Evolutionary conservation across 805 yeast genomes (phyloP), one percentile per base, ranked within the genome.

Genomic region (Kodamaea kaohsiungensis): DNA sequence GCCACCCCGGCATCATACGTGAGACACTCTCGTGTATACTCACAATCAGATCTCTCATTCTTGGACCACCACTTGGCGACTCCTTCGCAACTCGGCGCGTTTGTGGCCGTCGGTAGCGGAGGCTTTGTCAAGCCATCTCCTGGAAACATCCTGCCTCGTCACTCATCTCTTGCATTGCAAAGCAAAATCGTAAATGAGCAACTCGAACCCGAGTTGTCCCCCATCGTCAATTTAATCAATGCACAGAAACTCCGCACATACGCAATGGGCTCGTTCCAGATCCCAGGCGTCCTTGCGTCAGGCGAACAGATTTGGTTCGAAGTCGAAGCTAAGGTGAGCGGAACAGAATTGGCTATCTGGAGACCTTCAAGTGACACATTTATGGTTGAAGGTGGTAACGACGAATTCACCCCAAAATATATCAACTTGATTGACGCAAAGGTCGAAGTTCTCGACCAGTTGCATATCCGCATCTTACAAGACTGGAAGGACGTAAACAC

Each of bases 191-290:
- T 67, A 48, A 61, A 47, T 50, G 68, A 67, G 25, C 62, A 61
- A 30, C 62, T 74, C 37, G 88, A 91, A 0, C 82, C 82, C 13
- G 93, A 89, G 64, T 75, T 90, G 64, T 69, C 83, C 13, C 96
- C 96, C 0, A 79, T 88, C 9, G 80, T 89, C 39, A 85, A 89
- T 17, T 75, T 90, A 59, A 75, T 88, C 53, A 81, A 82, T 46
- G 85, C 91, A 16, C 96, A 90, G 64, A 83, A 83, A 57, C 77
- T 83, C 19, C 77, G 96, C 48, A 75, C 82, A 7, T 89, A 90
- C 66, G 76, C 73, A 46, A 81, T 77, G 51, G 88, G 89, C 17
- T 69, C 70, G 2, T 62, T 79, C 76, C 64, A 61, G 68, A 71
- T 67, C 33, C 61, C 64, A n/a, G 64, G 62, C 16, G 43, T 55